A percentile compares a stretch with the other conserved stretches of the same genome.
phyloP scores from a whole-genome alignment of 345 rosid genomes.

The Camelina sativa region DNA sequence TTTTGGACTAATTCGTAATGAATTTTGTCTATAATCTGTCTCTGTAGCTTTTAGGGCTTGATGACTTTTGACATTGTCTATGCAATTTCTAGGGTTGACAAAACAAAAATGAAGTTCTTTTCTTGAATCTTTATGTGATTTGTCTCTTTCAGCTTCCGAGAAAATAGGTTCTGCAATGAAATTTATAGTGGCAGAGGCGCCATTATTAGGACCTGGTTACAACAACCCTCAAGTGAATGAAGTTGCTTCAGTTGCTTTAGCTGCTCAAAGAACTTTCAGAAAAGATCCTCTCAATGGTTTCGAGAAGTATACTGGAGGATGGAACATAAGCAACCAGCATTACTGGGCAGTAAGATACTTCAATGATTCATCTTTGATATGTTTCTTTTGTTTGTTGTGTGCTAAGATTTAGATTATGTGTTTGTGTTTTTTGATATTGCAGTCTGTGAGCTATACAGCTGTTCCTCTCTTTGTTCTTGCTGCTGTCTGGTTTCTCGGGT shows the following conservation, averaged over 20 bases:
- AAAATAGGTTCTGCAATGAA: conserved; percentile 34
- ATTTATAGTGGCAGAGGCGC: conserved; percentile 59
- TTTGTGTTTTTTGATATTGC: conserved; percentile 44
- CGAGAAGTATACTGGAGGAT: conserved; percentile 77
- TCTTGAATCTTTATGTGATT: conserved; percentile 29
- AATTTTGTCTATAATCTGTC: not conserved
- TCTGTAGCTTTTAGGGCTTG: not conserved
- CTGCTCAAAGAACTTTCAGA: conserved; percentile 79
- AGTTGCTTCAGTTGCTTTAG: conserved; percentile 59
- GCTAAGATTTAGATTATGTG: conserved; percentile 24
- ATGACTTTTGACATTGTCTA: not conserved
- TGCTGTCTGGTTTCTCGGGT: conserved; percentile 74
- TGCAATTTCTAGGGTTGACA: conserved; percentile 14
- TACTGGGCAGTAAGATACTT: conserved; percentile 99
- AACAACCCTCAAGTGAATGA: conserved; percentile 35
- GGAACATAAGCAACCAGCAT: conserved; percentile 81
- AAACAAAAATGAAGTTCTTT: not conserved
- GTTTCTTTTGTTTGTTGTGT: not conserved
- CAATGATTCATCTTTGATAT: no score
- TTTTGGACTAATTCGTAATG: not conserved
- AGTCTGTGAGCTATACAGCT: conserved; percentile 92
- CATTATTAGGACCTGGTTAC: conserved; percentile 54
- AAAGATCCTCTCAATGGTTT: conserved; percentile 85
- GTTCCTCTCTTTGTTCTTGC: conserved; percentile 70
- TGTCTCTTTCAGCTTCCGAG: conserved; percentile 40